Evolutionary conservation across 2,329 filamentous ascomycete species (phyloP).

Genomic region (Diplodia intermedia): DNA sequence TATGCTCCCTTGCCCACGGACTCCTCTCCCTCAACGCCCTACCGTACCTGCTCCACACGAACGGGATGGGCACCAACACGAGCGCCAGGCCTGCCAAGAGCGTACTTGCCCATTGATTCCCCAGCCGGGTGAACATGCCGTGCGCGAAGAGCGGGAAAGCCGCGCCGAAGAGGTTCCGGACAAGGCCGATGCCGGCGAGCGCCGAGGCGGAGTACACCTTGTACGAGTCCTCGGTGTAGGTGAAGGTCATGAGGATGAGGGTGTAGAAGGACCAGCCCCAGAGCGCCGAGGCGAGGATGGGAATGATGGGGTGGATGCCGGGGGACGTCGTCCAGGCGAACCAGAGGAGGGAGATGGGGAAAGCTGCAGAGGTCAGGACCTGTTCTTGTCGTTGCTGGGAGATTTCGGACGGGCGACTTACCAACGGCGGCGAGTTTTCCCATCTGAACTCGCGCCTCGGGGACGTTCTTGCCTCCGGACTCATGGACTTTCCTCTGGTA

Average conservation of each 20-base stretch:
- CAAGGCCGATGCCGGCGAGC: slow-evolving; percentile 51
- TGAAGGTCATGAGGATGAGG: slow-evolving; percentile 58
- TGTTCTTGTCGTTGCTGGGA: too few species aligned
- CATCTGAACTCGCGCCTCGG: slow-evolving; percentile 53
- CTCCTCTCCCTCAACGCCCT: slow-evolving; percentile 46
- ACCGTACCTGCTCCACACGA: slow-evolving; percentile 45
- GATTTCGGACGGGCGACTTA: slow-evolving; percentile 35
- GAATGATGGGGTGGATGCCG: slow-evolving; percentile 49
- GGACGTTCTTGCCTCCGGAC: slow-evolving; percentile 45
- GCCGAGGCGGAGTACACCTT: slow-evolving; percentile 53
- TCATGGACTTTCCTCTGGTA: slow-evolving; percentile 48
- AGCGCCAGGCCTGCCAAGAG: slow-evolving; percentile 43
- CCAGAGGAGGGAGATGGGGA: slow-evolving; percentile 39
- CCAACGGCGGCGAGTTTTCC: slow-evolving; percentile 51
- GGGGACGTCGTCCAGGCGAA: slow-evolving; percentile 33
- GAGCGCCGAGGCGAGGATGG: slow-evolving; percentile 57
- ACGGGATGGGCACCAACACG: slow-evolving; percentile 44
- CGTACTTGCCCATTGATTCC: slow-evolving; percentile 43
- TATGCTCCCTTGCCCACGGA: slow-evolving; percentile 50
- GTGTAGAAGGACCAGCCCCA: slow-evolving; percentile 61
- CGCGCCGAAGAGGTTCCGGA: slow-evolving; percentile 49
- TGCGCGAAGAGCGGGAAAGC: slow-evolving; percentile 45
- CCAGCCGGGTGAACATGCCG: slow-evolving; percentile 42
- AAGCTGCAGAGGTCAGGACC: slow-evolving; percentile 26
- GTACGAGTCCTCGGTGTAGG: slow-evolving; percentile 59